phyloP scores from a whole-genome alignment of 495 filamentous ascomycete genomes.

The Hypoxylon trugodes region DNA sequence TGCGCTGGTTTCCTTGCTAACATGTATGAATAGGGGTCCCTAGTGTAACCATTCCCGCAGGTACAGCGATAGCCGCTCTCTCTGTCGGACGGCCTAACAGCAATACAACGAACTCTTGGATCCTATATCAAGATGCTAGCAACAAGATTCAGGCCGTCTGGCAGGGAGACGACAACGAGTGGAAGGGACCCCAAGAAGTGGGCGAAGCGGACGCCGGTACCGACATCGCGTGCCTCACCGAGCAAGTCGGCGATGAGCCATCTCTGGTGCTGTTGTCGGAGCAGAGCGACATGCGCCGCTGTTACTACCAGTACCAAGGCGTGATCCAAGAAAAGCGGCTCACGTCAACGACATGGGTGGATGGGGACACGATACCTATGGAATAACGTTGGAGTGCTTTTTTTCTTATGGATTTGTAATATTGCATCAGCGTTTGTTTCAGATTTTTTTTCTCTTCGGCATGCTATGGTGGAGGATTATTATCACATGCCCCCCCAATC shows the following conservation, averaged over 20 bases:
- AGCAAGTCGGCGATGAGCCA: conserved; percentile 12
- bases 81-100: conserved; percentile 9
- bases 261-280: neutral
- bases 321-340: conserved; percentile 25
- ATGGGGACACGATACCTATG: conserved; percentile 20
- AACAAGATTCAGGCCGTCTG: conserved; percentile 28
- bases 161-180: conserved; percentile 21
- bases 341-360: conserved; percentile 17
- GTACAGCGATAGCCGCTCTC: conserved; percentile 24
- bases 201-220: conserved; percentile 31
- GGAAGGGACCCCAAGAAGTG: conserved; percentile 29
- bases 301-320: conserved; percentile 32
- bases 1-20: neutral
- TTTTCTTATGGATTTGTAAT: conserved; percentile 5
- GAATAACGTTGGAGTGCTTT: conserved; percentile 2
- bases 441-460: too few relatives aligned
- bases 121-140: conserved; percentile 29
- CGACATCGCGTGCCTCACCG: conserved; percentile 36
- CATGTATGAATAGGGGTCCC: conserved; percentile 4
- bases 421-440: neutral
- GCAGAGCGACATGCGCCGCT: conserved; percentile 27
- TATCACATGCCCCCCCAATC: too few relatives aligned
- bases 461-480: too few relatives aligned
- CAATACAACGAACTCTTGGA: conserved; percentile 29
- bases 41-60: conserved; percentile 7